Conservation (phyloP, 306 rosid genomes). For the Gillenia trifoliata region DNA sequence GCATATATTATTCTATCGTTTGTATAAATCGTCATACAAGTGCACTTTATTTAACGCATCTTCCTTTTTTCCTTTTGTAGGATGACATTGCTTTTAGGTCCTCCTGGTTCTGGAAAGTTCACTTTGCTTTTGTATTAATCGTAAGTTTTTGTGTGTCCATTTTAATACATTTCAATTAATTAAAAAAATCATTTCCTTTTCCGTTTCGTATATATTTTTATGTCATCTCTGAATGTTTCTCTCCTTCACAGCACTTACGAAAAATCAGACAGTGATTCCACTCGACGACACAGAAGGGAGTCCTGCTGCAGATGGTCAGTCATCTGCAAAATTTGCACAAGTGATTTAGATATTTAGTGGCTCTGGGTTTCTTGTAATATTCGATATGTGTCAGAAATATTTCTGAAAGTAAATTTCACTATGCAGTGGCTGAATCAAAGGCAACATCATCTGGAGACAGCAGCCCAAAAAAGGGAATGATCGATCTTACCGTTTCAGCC, state of each 20-base stretch:
- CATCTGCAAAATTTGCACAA: slow-evolving; percentile 8
- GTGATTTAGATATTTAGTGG: background rate
- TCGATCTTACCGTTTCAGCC: slow-evolving; percentile 94
- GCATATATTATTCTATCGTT: too few species aligned
- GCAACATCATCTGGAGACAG: slow-evolving; percentile 23
- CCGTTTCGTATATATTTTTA: too few species aligned
- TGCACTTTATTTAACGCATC: background rate
- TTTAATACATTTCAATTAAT: too few species aligned
- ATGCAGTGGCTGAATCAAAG: slow-evolving; percentile 28
- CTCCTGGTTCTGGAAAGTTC: slow-evolving; percentile 79
- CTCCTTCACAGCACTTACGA: slow-evolving; percentile 45
- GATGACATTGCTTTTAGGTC: too few species aligned
- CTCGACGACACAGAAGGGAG: slow-evolving; percentile 34
- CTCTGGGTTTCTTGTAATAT: slow-evolving; percentile 4
- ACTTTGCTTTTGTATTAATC: slow-evolving; percentile 62
- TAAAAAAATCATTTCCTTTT: too few species aligned
- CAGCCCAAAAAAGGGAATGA: slow-evolving; percentile 58
- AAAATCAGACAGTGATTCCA: slow-evolving; percentile 48
- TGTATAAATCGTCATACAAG: slow-evolving; percentile 2
- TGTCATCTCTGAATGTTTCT: too few species aligned
- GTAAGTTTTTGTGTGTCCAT: too few species aligned
- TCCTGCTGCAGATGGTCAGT: slow-evolving; percentile 32
- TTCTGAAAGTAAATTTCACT: slow-evolving; percentile 18
- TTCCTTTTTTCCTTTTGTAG: slow-evolving; percentile 28
- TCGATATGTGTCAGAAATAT: too few species aligned